Percentiles rank a stretch among this genome's conserved stretches.
phyloP scores from a whole-genome alignment of 1,139 yeast species.

The Lodderomyces parapsilosis region DNA sequence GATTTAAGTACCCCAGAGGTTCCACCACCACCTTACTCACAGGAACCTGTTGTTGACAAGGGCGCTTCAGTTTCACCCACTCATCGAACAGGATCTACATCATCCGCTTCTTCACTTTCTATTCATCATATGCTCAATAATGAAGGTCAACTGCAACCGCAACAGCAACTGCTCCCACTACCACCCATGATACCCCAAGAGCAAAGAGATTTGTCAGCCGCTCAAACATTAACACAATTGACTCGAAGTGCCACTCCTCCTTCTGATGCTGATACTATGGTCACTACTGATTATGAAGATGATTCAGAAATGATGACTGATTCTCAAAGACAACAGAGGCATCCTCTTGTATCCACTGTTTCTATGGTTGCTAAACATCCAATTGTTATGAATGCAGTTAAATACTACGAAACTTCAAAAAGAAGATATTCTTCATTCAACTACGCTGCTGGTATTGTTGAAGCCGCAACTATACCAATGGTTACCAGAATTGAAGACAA shows the following conservation, averaged over 20 bases:
- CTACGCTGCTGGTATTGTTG: constrained; percentile 67
- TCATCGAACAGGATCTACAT: not conserved
- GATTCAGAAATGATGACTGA: constrained; percentile 8
- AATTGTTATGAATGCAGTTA: constrained; percentile 56
- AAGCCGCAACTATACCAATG: constrained; percentile 59
- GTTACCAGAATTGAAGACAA: constrained; percentile 51
- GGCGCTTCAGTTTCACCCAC: constrained; percentile 5
- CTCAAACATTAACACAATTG: constrained; percentile 42
- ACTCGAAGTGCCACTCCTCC: constrained; percentile 21
- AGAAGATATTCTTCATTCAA: constrained; percentile 56
- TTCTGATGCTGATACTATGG: constrained; percentile 13
- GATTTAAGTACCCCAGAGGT: not conserved
- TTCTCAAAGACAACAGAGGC: constrained; percentile 16
- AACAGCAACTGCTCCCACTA: constrained; percentile 2
- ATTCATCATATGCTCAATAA: constrained; percentile 1
- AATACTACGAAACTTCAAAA: constrained; percentile 57
- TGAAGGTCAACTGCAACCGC: constrained; percentile 5
- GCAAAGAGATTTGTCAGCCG: constrained; percentile 37
- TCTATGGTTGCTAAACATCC: constrained; percentile 47
- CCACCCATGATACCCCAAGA: constrained; percentile 12
- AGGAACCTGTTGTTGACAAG: constrained; percentile 4
- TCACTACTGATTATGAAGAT: constrained; percentile 8
- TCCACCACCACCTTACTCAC: constrained; percentile 11
- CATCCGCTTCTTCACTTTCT: constrained; percentile 1
- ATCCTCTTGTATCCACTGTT: constrained; percentile 46